Percentiles rank a stretch among this genome's conserved stretches.
phyloP scores from a whole-genome alignment of 2,329 filamentous ascomycete species.

The Neopestalotiopsis sp. region DNA sequence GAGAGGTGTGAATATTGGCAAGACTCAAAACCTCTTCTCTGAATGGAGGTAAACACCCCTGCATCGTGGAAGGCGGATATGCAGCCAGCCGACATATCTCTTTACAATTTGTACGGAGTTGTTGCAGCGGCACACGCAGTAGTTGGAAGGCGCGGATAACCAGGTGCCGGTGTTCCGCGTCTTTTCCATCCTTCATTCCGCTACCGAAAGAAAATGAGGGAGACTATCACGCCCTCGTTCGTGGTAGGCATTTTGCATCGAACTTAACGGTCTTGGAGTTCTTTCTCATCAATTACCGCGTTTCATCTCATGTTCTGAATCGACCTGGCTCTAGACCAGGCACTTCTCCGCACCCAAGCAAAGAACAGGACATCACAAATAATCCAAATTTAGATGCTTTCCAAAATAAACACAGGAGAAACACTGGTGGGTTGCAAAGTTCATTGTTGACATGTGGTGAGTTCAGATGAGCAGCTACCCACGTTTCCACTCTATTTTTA shows the following conservation, averaged over 20 bases:
- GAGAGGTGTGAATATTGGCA: too few species aligned
- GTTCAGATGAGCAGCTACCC: not conserved
- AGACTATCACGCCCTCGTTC: too few species aligned
- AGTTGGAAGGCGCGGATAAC: not conserved
- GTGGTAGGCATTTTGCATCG: too few species aligned
- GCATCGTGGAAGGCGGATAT: not conserved
- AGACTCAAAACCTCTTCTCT: too few species aligned
- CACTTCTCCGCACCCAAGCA: too few species aligned
- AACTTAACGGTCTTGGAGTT: not conserved
- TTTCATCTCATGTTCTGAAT: conserved; percentile 11
- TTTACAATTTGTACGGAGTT: not conserved
- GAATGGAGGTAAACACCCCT: not conserved
- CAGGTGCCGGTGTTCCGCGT: not conserved
- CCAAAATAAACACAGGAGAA: conserved; percentile 1
- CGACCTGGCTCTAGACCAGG: not conserved
- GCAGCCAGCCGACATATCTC: not conserved
- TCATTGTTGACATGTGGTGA: not conserved
- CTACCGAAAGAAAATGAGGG: not conserved
- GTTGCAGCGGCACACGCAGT: not conserved
- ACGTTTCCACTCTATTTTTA: not conserved
- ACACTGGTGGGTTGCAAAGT: not conserved
- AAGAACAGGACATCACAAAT: not conserved
- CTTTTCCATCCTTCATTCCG: not conserved
- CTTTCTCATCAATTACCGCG: not conserved
- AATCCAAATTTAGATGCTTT: conserved; percentile 3